These are phyloP conservation scores for Aphanoascus verrucosus DNA, from an alignment of 2,329 filamentous ascomycete species.

Conservation along the genomic window DNA sequence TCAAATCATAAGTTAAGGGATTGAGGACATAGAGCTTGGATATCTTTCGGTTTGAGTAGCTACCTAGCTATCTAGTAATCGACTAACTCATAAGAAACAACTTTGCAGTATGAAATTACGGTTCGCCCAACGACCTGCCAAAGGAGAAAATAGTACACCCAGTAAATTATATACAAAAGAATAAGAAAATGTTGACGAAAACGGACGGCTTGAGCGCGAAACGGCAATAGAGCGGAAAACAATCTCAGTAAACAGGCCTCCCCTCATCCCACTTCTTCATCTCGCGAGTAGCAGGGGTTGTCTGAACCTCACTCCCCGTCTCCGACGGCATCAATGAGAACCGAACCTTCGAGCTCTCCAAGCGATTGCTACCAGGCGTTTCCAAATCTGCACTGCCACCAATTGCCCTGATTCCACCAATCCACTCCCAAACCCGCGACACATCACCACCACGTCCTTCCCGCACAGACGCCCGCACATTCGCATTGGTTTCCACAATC, in stretches of 20 bases:
- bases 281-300: conserved; percentile 24
- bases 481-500: conserved; percentile 88
- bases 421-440: conserved; percentile 58
- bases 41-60: no score
- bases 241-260: conserved; percentile 36
- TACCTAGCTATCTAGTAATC: no score
- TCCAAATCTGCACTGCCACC: conserved; percentile 26
- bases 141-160: no score
- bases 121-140: no score
- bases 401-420: conserved; percentile 47
- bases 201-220: not conserved
- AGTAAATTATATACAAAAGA: conserved; percentile 3
- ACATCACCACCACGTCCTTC: conserved; percentile 47
- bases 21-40: no score
- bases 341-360: conserved; percentile 23
- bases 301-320: conserved; percentile 17
- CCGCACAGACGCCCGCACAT: conserved; percentile 69
- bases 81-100: no score
- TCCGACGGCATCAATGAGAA: conserved; percentile 22
- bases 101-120: no score
- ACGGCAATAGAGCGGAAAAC: not conserved
- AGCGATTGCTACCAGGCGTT: conserved; percentile 18
- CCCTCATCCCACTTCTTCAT: conserved; percentile 39
- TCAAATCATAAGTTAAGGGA: no score
- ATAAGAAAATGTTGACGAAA: conserved; percentile 6